Evolutionary conservation across 2,329 filamentous ascomycete species (phyloP), one percentile per base, ranked within the genome.

Genomic region (Fonsecaea multimorphosa): DNA sequence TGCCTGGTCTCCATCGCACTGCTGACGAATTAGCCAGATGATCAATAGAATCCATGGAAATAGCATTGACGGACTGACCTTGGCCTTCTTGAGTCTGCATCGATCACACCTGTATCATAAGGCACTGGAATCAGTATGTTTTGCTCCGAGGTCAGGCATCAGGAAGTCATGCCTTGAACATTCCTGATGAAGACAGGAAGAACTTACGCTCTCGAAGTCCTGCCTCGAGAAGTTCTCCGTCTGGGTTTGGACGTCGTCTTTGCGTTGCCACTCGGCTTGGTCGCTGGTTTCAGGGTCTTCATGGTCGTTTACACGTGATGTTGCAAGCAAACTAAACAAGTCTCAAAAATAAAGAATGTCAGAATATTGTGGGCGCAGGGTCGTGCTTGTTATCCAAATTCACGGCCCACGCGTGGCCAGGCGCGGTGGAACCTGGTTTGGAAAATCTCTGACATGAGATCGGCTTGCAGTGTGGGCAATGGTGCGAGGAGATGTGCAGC

Each of bases 71-170:
- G n/a, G 22, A 22, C 40, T 8, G 54, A 68, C 65, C 55, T 68
- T 66, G 6, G 64, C 61, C 31, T 68, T 68, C 55, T 68, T 68
- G 36, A 62, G 6, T 9, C 64, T 55, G 52, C 67, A 68, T 9
- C 61, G 60, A 64, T 68, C 67, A 32, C 67, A 49, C 24, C 44
- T 49, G 44, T 5, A 24, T 40, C 11, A n/a, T 19, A n/a, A 40
- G 2, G 16, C 38, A 40, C 38, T 11, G 9, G 62, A 2, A 24
- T 49, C 44, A 49, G 44, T 5, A 24, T 24, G 2, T 8, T 24
- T 49, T 24, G 9, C 24, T 2, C 19, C 11, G 29, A 31, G 29
- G 11, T 16, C 44, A 49, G 44, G 12, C 38, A 22, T 49, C 44
- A n/a, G n/a, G n/a, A 49, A 22, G 11, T 12, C 32, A 12, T 31